Evolutionary conservation across 83 land plant species (phyloP), one percentile per base, ranked within the genome.

Genomic region (Diphasiastrum complanatum): DNA sequence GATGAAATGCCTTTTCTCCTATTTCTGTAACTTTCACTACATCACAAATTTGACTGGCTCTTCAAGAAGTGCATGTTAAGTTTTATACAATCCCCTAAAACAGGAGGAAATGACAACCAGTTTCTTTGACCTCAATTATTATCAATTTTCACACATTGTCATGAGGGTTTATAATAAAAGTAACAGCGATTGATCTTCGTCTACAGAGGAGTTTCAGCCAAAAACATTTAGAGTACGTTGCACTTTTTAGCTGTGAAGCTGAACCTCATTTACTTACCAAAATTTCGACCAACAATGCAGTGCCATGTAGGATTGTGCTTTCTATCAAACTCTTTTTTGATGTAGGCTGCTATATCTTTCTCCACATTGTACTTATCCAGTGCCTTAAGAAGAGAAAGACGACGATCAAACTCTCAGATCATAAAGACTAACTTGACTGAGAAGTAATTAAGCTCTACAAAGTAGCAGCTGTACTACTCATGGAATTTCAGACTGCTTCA

Each of bases 251-350:
- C 12, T 1, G 12, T 41, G 18, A 14, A 14, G 12, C n/a, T 11
- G 30, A 0, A 66, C 19, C 25, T 26, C 30, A 58, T n/a, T 51
- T 66, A 30, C 31, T 60, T 77, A 90, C 96, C 96, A 57, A 90
- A 90, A 63, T 90, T 90, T 23, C 85, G 79, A 29, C 96, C 96
- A 26, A 90, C 96, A 43, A 90, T 90, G 75, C 96, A 90, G 49
- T 90, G 96, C 96, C 96, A 90, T 33, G 93, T 90, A 26, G 92
- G 84, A 12, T 84, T 84, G 69, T 83, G 69, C 55, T 76, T 83
- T 75, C 78, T 79, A 54, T 90, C 96, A 51, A 90, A 90, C 62
- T 86, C 89, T 63, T 90, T 90, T 71, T 90, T 90, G 43, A 90
- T 90, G 55, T 79, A 64, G 69, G 90, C 96, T 22, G 96, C 92